These are phyloP conservation scores for Colletotrichum caudatum DNA, from an alignment of 2,329 filamentous ascomycete species.

Conservation along the genomic window DNA sequence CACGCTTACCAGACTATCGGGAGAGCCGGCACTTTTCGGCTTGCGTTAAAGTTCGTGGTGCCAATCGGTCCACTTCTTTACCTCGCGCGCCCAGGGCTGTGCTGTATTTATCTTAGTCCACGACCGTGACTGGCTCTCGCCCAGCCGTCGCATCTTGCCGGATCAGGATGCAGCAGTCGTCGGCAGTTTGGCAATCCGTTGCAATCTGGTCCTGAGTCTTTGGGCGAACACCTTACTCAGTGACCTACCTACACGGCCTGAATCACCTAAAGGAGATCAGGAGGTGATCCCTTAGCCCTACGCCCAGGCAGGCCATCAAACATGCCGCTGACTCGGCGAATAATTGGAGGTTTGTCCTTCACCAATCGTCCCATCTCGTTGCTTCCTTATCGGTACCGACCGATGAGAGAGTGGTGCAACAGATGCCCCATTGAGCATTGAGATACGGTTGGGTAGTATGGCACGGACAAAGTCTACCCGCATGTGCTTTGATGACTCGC, in stretches of 20 bases:
- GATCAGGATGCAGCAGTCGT: slow-evolving; percentile 12
- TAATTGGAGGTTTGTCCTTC: slow-evolving; percentile 15
- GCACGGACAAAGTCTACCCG: slow-evolving; percentile 32
- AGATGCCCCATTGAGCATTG: slow-evolving; percentile 21
- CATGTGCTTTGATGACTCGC: slow-evolving; percentile 31
- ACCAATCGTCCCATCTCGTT: slow-evolving; percentile 7
- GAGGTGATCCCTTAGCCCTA: neutral
- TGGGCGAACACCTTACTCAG: neutral
- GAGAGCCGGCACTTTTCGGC: slow-evolving; percentile 9
- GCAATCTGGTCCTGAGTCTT: too few species aligned
- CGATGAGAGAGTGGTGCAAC: neutral
- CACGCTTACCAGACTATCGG: slow-evolving; percentile 3
- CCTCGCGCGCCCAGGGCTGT: slow-evolving; percentile 4
- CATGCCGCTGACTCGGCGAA: slow-evolving; percentile 18
- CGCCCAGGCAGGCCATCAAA: slow-evolving; percentile 5
- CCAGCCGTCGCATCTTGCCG: neutral
- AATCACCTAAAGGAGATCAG: neutral
- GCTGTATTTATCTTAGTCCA: neutral
- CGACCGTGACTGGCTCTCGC: neutral
- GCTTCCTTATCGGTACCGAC: slow-evolving; percentile 8
- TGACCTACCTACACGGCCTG: neutral
- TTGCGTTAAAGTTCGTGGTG: neutral
- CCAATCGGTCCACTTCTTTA: neutral
- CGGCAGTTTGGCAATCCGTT: neutral
- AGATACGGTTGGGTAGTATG: neutral